Conservation (phyloP, 495 filamentous ascomycete genomes). For the Annulohypoxylon moriforme region DNA sequence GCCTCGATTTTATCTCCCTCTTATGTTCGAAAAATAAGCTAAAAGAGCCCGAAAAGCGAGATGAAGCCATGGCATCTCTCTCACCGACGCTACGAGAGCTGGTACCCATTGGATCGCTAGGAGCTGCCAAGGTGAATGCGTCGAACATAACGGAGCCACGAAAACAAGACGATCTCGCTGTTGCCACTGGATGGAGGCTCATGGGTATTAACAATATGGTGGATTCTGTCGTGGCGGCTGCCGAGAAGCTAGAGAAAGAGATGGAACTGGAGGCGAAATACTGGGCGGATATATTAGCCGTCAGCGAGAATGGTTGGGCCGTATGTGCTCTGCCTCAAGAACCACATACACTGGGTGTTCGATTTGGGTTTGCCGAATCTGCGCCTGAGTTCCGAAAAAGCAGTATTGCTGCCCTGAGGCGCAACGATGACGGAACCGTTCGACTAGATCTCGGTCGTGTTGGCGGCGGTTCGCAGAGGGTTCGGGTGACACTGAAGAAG, state of each 20-base stretch:
- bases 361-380: conserved; percentile 89
- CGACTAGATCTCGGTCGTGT: conserved; percentile 75
- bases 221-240: conserved; percentile 77
- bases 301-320: conserved; percentile 87
- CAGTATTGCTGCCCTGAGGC: conserved; percentile 80
- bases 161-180: conserved; percentile 64
- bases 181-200: conserved; percentile 82
- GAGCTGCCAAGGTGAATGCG: conserved; percentile 74
- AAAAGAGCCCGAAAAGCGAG: conserved; percentile 52
- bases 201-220: conserved; percentile 79
- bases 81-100: conserved; percentile 73
- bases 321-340: conserved; percentile 78
- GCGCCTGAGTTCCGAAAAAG: conserved; percentile 78
- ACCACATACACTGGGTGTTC: conserved; percentile 79
- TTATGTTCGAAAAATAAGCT: conserved; percentile 75
- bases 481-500: conserved; percentile 70
- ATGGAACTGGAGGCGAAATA: conserved; percentile 82
- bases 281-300: conserved; percentile 84
- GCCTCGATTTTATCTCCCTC: conserved; percentile 86
- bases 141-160: conserved; percentile 65
- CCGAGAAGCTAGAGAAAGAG: conserved; percentile 77
- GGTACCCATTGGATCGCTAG: conserved; percentile 79
- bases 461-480: conserved; percentile 64
- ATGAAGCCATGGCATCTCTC: conserved; percentile 72
- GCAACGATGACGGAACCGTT: conserved; percentile 78